Evolutionary conservation across 768 basidiomycete genomes (phyloP).

Genomic region (Mycena floridula): DNA sequence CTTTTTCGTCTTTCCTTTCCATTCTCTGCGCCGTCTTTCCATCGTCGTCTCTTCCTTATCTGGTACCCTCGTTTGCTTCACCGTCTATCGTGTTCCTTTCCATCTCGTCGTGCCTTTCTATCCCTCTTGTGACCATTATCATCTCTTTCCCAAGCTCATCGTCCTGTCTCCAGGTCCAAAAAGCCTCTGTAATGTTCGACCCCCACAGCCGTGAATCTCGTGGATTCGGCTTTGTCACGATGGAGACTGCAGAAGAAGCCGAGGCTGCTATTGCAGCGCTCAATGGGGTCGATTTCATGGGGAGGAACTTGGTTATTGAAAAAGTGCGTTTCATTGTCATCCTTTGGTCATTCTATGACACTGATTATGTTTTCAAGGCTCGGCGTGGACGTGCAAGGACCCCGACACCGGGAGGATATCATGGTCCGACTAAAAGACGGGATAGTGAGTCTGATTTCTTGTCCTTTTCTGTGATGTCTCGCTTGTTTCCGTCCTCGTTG

Average conservation of each 20-base stretch:
- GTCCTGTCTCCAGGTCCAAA: constrained; percentile 71
- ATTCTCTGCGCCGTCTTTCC: no score
- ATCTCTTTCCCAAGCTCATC: no score
- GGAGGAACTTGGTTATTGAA: constrained; percentile 85
- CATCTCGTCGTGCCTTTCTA: no score
- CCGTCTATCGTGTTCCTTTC: no score
- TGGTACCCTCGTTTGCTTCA: no score
- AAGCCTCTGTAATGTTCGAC: constrained; percentile 68
- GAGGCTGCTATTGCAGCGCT: constrained; percentile 85
- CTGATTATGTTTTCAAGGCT: constrained; percentile 45
- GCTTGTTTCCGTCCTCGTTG: constrained; percentile 6
- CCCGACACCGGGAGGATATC: constrained; percentile 93
- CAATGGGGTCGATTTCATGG: constrained; percentile 79
- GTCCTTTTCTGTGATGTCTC: no score
- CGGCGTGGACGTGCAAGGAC: constrained; percentile 89
- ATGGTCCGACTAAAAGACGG: constrained; percentile 82
- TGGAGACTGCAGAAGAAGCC: constrained; percentile 82
- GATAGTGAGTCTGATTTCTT: constrained; percentile 54
- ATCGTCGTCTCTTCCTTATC: no score
- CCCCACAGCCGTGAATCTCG: constrained; percentile 64
- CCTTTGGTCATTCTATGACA: no score
- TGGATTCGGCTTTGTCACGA: constrained; percentile 75
- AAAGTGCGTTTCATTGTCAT: constrained; percentile 43
- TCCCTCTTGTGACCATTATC: no score
- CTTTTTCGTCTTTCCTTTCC: no score